Evolutionary conservation across 1,284 basidiomycete species (phyloP).

Genomic region (Naganishia albida): DNA sequence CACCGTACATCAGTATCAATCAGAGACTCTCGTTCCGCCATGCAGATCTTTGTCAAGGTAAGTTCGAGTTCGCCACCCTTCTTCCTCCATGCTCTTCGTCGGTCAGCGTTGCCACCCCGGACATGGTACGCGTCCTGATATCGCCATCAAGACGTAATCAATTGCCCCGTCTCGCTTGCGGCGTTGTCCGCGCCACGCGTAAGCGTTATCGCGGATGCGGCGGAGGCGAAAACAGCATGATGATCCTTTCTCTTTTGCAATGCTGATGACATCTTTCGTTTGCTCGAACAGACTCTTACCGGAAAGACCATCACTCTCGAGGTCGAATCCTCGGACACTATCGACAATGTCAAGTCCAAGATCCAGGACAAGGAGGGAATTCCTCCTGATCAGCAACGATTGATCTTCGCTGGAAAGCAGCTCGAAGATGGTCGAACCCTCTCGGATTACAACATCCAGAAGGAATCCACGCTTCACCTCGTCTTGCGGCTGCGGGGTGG

Average conservation of each 20-base stretch:
- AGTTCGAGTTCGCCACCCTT: constrained; percentile 8
- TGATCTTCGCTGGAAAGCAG: constrained; percentile 85
- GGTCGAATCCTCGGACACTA: constrained; percentile 73
- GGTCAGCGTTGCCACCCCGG: neutral
- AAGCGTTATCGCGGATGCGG: constrained; percentile 26
- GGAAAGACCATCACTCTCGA: constrained; percentile 61
- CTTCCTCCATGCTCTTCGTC: neutral
- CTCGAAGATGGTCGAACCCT: constrained; percentile 56
- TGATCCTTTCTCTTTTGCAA: too few species aligned
- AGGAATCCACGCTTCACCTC: constrained; percentile 55
- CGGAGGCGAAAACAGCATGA: neutral
- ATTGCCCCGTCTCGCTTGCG: constrained; percentile 14
- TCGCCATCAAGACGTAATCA: constrained; percentile 11
- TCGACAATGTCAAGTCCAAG: constrained; percentile 93
- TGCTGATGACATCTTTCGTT: neutral
- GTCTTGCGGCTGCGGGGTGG: constrained; percentile 54
- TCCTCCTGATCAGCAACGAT: constrained; percentile 71
- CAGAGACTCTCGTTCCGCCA: constrained; percentile 22
- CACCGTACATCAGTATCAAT: neutral
- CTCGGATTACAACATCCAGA: constrained; percentile 56
- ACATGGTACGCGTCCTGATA: neutral
- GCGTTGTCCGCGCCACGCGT: constrained; percentile 20
- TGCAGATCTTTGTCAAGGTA: constrained; percentile 41
- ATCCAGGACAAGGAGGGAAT: constrained; percentile 58
- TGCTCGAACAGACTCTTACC: constrained; percentile 47